Percentiles rank a stretch among this genome's conserved stretches.
phyloP scores from a whole-genome alignment of 2,329 filamentous ascomycete genomes.

The Byssothecium circinans region DNA sequence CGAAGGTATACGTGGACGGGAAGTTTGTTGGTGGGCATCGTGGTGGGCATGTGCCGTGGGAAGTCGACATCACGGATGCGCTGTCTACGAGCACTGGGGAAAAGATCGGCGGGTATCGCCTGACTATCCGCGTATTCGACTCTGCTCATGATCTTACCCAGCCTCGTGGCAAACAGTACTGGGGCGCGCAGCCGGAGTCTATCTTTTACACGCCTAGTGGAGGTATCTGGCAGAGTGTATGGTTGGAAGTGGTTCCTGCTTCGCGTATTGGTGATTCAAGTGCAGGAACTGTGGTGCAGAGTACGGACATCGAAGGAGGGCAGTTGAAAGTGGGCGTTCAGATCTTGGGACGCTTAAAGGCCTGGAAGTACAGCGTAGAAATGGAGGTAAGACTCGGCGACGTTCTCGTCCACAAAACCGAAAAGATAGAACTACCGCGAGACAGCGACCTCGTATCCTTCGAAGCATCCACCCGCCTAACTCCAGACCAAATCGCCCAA shows the following conservation, averaged over 20 bases:
- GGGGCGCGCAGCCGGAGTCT: constrained; percentile 62
- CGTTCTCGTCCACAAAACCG: constrained; percentile 49
- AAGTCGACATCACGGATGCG: constrained; percentile 59
- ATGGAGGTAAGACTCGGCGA: constrained; percentile 58
- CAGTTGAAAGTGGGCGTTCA: constrained; percentile 55
- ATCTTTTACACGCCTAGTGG: constrained; percentile 63
- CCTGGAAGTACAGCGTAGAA: constrained; percentile 53
- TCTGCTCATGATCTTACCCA: constrained; percentile 66
- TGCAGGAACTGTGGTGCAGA: constrained; percentile 60
- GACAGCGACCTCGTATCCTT: constrained; percentile 55
- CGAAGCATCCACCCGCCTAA: constrained; percentile 54
- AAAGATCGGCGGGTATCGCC: constrained; percentile 22
- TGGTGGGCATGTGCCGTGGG: constrained; percentile 62
- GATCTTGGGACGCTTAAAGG: constrained; percentile 53
- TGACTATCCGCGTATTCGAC: constrained; percentile 64
- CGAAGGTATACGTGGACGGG: constrained; percentile 60
- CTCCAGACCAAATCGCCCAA: constrained; percentile 44
- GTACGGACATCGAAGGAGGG: constrained; percentile 57
- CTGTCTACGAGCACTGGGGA: constrained; percentile 15
- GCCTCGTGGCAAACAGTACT: constrained; percentile 69
- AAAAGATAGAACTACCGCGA: constrained; percentile 48
- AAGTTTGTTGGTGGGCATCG: constrained; percentile 57
- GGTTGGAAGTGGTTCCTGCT: constrained; percentile 58
- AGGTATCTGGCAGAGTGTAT: constrained; percentile 62
- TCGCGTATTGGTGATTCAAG: constrained; percentile 59